Conservation (phyloP, 768 basidiomycete species). For the Serpula lacrymans region DNA sequence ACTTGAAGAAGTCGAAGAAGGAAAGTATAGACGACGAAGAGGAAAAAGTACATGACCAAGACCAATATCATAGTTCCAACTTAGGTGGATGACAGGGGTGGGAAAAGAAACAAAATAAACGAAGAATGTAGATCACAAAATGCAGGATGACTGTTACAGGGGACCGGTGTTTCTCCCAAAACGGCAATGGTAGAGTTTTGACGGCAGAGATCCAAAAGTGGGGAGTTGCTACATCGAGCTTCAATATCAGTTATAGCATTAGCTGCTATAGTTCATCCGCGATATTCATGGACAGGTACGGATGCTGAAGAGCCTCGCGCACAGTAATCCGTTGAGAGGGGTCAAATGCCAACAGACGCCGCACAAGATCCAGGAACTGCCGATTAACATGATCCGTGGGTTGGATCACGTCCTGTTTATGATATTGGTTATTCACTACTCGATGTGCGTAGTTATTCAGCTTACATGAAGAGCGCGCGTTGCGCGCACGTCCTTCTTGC, state of each 20-base stretch:
- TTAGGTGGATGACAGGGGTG: too few relatives aligned
- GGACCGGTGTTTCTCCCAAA: too few relatives aligned
- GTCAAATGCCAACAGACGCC: constrained; percentile 85
- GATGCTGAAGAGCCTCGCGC: constrained; percentile 81
- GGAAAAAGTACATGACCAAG: too few relatives aligned
- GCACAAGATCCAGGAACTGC: constrained; percentile 85
- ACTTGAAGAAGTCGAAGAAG: constrained; percentile 9
- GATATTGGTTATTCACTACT: neutral
- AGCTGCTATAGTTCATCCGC: constrained; percentile 68
- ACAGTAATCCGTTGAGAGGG: constrained; percentile 86
- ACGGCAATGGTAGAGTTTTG: too few relatives aligned
- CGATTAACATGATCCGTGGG: constrained; percentile 69
- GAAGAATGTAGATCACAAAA: too few relatives aligned
- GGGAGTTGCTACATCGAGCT: too few relatives aligned
- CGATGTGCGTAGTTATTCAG: constrained; percentile 21
- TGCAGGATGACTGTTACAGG: too few relatives aligned
- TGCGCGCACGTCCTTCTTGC: constrained; percentile 89
- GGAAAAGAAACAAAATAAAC: too few relatives aligned
- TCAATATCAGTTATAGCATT: too few relatives aligned
- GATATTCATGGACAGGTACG: constrained; percentile 73
- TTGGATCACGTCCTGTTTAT: constrained; percentile 75
- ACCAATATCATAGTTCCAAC: too few relatives aligned
- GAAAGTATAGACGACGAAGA: constrained; percentile 11
- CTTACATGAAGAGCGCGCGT: constrained; percentile 72
- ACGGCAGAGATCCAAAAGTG: too few relatives aligned